Base-by-base conservation (phyloP, 768 basidiomycete genomes). In the Mycena crocata region DNA sequence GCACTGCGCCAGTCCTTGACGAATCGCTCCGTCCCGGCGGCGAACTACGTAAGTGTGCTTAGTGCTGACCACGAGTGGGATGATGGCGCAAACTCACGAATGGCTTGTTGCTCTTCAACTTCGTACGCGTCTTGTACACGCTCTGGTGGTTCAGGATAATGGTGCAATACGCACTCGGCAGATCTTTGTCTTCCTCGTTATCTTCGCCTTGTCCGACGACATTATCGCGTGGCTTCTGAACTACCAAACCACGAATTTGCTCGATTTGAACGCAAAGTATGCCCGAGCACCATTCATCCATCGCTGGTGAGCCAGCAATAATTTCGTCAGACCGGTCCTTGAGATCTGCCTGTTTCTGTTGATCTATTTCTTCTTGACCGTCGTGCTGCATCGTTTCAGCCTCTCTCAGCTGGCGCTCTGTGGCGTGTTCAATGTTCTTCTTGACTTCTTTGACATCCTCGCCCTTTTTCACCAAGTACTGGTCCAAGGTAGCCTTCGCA, bases 1-100 rank as follows among this genome's bases (percentile, higher is more conserved):
- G 90, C 81, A 13, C 80, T 82, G 10, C 78, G 77, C 87, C 87
- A 92, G 71, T 91, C 87, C 5, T 87, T 81, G 31, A 92, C 80
- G 75, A 92, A 92, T 32, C 85, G 82, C 75, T 95, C 93, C 1
- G 89, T 91, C 0, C 87, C 85, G 1, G 92, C 90, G 49, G 84
- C 81, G 73, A 84, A 89, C 84, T 85, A 3, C 10, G n/a, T 7
- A n/a, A n/a, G 19, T 30, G 58, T 45, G 26, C n/a, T 62, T 21
- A 69, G 32, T 44, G 52, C 57, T n/a, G 51, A 34, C 24, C 14
- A 45, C 24, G n/a, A n/a, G 14, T 17, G 14, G 12, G 26, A 35
- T 34, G 57, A 34, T 30, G 6, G 34, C 19, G 35, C 14, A 35
- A 35, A 77, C 82, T 69, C 62, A 85, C 84, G 58, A 79, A 84